These are phyloP conservation scores for Fraxinus platypoda DNA, from an alignment of 305 asterid species.

Conservation along the genomic window DNA sequence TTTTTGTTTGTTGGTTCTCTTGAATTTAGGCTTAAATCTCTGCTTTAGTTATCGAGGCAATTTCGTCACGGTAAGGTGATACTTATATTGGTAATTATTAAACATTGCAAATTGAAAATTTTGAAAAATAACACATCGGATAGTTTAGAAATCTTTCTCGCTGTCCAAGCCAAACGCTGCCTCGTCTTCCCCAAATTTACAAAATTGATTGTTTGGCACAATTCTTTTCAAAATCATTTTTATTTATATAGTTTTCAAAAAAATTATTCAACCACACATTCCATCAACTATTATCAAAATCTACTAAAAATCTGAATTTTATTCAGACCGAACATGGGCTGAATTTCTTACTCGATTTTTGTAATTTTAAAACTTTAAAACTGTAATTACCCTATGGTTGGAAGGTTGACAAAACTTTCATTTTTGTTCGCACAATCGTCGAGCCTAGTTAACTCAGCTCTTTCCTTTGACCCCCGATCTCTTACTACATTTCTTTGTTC, in stretches of 20 bases:
- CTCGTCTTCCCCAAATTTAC: neutral
- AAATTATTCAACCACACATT: too few relatives aligned
- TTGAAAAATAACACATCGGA: neutral
- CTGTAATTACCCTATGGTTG: too few relatives aligned
- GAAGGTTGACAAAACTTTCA: neutral
- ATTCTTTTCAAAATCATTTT: neutral
- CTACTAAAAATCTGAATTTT: too few relatives aligned
- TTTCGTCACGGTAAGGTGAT: neutral
- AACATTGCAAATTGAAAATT: neutral
- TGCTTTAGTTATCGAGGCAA: neutral
- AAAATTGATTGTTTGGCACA: neutral
- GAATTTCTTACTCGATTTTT: neutral
- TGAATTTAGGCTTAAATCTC: neutral
- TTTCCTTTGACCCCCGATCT: neutral
- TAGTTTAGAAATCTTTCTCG: neutral
- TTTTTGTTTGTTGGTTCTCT: neutral
- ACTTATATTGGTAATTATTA: neutral
- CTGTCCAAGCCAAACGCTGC: neutral
- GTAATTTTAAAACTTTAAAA: neutral
- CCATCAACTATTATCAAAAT: neutral
- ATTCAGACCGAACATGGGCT: neutral
- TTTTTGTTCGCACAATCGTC: neutral
- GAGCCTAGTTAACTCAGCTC: neutral
- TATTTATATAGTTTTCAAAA: neutral
- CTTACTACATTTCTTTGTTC: neutral